Evolutionary conservation across 768 basidiomycete genomes (phyloP), one percentile per base, ranked within the genome.

Genomic region (Tylopilus sp.): DNA sequence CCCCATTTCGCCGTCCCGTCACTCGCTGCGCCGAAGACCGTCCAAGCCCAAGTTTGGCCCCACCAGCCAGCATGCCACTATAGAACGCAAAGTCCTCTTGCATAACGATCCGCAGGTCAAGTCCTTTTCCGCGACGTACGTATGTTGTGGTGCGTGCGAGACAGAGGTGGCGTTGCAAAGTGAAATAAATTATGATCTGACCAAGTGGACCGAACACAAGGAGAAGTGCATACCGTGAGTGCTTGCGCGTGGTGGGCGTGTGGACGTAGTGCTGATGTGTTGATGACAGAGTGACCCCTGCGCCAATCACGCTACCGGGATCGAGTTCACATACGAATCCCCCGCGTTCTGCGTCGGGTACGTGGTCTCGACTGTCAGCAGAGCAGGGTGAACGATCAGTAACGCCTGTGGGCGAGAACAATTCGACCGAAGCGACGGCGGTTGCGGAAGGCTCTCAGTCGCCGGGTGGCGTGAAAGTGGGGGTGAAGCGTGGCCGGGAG

Each of bases 171-270:
- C 52, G 11, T 63, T 83, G 44, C 73, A 71, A 22, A 75, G 78
- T 3, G 75, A 76, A 25, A 69, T 70, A n/a, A 81, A 85, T 20
- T 88, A 82, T 55, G 79, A 82, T 53, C 64, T 86, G 43, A 71
- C 75, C 13, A 75, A 66, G 44, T 89, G 86, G 86, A 73, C 78
- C 40, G 75, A 75, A 38, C 86, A 89, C 60, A 88, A 87, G 64
- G 52, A 58, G 10, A 63, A 54, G 9, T 86, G 86, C 66, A 63
- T 68, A 44, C 64, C 58, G 75, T 74, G 30, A 56, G 71, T 68
- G 40, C 10, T 28, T 51, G 38, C 31, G 55, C 2, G 35, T 40
- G 33, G 6, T 22, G n/a, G 44, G 15, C 18, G 20, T 20, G 13
- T 20, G 22, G 31, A 28, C 23, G 2, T 25, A 9, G 33, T 20